Conservation (phyloP, 768 basidiomycete genomes). For the Ramaria rubella region DNA sequence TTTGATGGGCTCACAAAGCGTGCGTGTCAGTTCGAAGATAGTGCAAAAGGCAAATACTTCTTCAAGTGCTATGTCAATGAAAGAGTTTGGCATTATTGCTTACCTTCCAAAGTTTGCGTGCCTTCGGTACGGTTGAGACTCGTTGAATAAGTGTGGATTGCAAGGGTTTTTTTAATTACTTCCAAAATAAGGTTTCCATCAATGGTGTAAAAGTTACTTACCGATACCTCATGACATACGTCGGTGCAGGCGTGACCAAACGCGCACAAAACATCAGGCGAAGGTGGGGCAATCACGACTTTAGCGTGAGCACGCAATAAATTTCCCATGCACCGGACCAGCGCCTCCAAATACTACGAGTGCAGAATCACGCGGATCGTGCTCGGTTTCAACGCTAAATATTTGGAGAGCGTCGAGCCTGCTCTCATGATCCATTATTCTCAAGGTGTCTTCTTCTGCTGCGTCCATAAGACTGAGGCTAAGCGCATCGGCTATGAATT, state of each 20-base stretch:
- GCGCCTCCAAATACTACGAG: constrained; percentile 27
- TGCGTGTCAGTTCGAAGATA: background rate
- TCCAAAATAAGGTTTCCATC: background rate
- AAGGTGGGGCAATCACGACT: constrained; percentile 25
- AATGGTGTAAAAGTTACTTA: constrained; percentile 11
- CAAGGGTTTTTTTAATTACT: too few species aligned
- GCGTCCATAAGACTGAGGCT: constrained; percentile 21
- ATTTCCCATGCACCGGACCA: constrained; percentile 20
- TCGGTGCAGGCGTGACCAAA: constrained; percentile 26
- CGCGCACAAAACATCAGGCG: constrained; percentile 28
- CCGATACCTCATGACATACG: constrained; percentile 23
- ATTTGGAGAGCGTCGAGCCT: constrained; percentile 27
- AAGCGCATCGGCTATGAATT: constrained; percentile 20
- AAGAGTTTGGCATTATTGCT: too few species aligned
- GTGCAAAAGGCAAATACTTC: background rate
- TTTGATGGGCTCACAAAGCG: background rate
- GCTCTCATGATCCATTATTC: constrained; percentile 24
- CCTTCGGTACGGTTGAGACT: constrained; percentile 17
- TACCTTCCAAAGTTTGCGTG: constrained; percentile 14
- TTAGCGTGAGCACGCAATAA: constrained; percentile 22
- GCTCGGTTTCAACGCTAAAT: constrained; percentile 27
- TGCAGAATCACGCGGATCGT: constrained; percentile 26
- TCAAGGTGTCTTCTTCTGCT: constrained; percentile 26
- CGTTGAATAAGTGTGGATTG: background rate
- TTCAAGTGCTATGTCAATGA: too few species aligned